phyloP scores from a whole-genome alignment of 2,329 filamentous ascomycete species.

The Paramyrothecium roridum region DNA sequence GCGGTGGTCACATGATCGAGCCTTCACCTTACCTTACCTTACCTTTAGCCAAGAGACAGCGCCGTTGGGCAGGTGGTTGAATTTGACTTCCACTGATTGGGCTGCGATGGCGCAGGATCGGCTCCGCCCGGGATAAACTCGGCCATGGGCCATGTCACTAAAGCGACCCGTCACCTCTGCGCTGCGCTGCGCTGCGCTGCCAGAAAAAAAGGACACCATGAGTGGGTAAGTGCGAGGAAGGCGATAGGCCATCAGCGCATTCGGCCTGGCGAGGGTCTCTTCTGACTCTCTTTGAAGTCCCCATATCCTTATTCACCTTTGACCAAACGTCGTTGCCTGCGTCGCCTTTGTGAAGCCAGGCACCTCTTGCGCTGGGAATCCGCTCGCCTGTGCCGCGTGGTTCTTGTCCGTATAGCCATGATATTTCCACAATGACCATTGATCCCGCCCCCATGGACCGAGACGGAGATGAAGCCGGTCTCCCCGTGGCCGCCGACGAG shows the following conservation, averaged over 20 bases:
- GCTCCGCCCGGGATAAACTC: constrained; percentile 1
- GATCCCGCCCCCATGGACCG: constrained; percentile 11
- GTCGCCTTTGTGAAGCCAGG: too few species aligned
- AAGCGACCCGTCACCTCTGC: too few species aligned
- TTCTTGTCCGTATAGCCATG: background rate
- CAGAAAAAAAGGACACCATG: too few species aligned
- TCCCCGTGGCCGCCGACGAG: constrained; percentile 22
- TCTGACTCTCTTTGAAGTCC: background rate
- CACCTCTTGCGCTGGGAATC: too few species aligned
- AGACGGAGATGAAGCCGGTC: constrained; percentile 12
- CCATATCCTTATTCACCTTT: background rate
- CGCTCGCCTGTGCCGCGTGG: background rate
- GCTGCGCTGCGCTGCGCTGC: too few species aligned
- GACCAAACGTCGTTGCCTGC: too few species aligned
- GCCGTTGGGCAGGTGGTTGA: too few species aligned
- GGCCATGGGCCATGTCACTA: background rate
- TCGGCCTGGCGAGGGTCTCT: too few species aligned
- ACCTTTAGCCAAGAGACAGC: too few species aligned
- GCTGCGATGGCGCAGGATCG: background rate
- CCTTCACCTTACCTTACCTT: too few species aligned
- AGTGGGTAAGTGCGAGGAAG: too few species aligned
- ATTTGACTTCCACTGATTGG: background rate
- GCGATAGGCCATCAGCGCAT: too few species aligned
- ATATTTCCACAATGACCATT: constrained; percentile 2
- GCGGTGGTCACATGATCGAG: background rate